Evolutionary conservation across 2,329 filamentous ascomycete genomes (phyloP), one percentile per base, ranked within the genome.

Genomic region (Trichoderma harzianum): DNA sequence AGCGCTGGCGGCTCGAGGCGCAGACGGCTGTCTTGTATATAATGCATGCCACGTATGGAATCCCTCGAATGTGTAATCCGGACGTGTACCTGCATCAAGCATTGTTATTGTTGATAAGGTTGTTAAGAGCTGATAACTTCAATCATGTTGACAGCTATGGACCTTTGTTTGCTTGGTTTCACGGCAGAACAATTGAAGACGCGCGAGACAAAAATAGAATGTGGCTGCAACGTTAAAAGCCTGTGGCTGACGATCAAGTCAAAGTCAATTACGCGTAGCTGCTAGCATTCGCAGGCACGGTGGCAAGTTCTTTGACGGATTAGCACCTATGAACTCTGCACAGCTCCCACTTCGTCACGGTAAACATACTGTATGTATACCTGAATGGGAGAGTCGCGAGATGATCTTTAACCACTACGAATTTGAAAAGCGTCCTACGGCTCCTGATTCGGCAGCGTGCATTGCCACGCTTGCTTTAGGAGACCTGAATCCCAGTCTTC

Each of bases 171-270:
- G 0, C 11, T 6, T 53, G 5, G 47, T 53, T 53, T 26, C 62
- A 34, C 39, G 26, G n/a, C 8, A 66, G 53, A 51, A 26, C n/a
- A 24, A 53, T 12, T 5, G 3, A 26, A 14, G 1, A n/a, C 10
- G 12, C 7, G 36, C 18, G 51, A 36, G 36, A 58, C 36, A 67
- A 67, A 67, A 67, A 67, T 67, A 67, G 64, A 39, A 43, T 67
- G 64, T 67, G 51, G 64, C 51, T 67, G 24, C 36, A 36, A 21
- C 53, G 24, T 18, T 26, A 10, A 30, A 30, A 47, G 26, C 10
- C 12, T 69, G 53, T 67, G 65, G 55, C 65, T 61, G 36, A 32
- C 34, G 12, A 68, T 43, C 32, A 26, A 51, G 30, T 43, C 32
- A 26, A 51, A 32, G 36, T 61, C 55, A 30, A 61, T 47, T 69